phyloP scores from a whole-genome alignment of 148 eudicot species.

The Diospyros kaki region DNA sequence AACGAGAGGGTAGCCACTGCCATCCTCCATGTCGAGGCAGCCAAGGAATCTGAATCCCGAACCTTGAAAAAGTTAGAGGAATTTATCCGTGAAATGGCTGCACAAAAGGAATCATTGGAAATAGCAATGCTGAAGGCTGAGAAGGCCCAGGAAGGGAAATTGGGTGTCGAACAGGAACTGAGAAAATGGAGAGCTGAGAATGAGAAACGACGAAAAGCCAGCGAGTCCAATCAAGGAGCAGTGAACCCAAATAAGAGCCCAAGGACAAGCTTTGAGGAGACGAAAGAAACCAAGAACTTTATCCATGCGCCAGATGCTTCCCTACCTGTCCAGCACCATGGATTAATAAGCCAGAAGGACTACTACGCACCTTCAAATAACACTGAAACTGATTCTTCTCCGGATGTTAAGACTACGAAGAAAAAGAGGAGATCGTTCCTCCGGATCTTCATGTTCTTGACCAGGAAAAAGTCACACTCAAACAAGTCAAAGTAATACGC shows the following conservation, averaged over 20 bases:
- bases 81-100: conserved; percentile 43
- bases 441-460: conserved; percentile 48
- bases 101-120: conserved; percentile 53
- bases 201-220: conserved; percentile 68
- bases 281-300: conserved; percentile 23
- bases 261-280: conserved; percentile 42
- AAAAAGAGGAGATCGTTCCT: conserved; percentile 52
- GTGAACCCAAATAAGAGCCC: conserved; percentile 29
- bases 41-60: conserved; percentile 58
- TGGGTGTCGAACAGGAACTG: conserved; percentile 80
- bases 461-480: conserved; percentile 25
- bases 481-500: conserved; percentile 19
- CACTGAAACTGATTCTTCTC: conserved; percentile 36
- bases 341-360: conserved; percentile 16
- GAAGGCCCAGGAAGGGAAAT: conserved; percentile 74
- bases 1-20: conserved; percentile 64
- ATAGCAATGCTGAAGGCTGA: conserved; percentile 67
- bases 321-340: conserved; percentile 9
- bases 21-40: conserved; percentile 60
- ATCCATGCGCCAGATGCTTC: conserved; percentile 15
- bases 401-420: conserved; percentile 28
- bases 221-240: conserved; percentile 32
- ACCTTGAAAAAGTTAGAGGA: conserved; percentile 63
- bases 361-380: conserved; percentile 11
- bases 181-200: conserved; percentile 87